Percentiles rank a stretch among this genome's conserved stretches.
Evolutionary conservation across 352 stramenopile genomes (phyloP).

Genomic region (Pseudoperonospora humuli): DNA sequence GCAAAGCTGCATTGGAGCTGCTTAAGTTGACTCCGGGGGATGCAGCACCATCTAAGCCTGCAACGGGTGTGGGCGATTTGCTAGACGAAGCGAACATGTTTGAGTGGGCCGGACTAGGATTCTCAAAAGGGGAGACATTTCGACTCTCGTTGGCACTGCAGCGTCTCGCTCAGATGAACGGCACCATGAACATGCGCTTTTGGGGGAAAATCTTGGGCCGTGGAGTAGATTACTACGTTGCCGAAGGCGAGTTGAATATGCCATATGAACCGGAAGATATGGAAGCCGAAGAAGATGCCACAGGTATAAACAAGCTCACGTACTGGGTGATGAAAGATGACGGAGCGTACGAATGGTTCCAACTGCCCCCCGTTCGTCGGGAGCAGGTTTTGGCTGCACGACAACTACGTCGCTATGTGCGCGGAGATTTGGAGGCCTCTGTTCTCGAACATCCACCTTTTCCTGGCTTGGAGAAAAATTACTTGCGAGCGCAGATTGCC

Average conservation of each 20-base stretch:
- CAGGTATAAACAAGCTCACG: conserved; percentile 82
- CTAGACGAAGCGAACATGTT: conserved; percentile 81
- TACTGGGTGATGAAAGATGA: conserved; percentile 87
- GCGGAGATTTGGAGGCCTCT: conserved; percentile 72
- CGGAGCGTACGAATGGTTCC: conserved; percentile 71
- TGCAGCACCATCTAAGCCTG: conserved; percentile 31
- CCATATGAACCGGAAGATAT: conserved; percentile 53
- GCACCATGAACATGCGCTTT: conserved; percentile 70
- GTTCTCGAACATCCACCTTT: no score
- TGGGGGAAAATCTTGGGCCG: conserved; percentile 89
- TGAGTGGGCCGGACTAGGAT: conserved; percentile 68
- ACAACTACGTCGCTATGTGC: conserved; percentile 75
- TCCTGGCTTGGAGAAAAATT: conserved; percentile 78
- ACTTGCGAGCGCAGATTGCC: conserved; percentile 85
- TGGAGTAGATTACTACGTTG: conserved; percentile 87
- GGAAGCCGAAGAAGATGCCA: conserved; percentile 54
- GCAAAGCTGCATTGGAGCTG: conserved; percentile 48
- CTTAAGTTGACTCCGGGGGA: conserved; percentile 48
- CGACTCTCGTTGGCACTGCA: conserved; percentile 58
- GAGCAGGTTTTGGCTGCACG: conserved; percentile 75
- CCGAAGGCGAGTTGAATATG: conserved; percentile 57
- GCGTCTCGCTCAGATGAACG: conserved; percentile 43
- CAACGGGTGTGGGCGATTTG: conserved; percentile 46
- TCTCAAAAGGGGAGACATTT: conserved; percentile 69
- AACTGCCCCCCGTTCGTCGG: conserved; percentile 65